Evolutionary conservation across 495 filamentous ascomycete genomes (phyloP).

Genomic region (Aspergillus cristatus): DNA sequence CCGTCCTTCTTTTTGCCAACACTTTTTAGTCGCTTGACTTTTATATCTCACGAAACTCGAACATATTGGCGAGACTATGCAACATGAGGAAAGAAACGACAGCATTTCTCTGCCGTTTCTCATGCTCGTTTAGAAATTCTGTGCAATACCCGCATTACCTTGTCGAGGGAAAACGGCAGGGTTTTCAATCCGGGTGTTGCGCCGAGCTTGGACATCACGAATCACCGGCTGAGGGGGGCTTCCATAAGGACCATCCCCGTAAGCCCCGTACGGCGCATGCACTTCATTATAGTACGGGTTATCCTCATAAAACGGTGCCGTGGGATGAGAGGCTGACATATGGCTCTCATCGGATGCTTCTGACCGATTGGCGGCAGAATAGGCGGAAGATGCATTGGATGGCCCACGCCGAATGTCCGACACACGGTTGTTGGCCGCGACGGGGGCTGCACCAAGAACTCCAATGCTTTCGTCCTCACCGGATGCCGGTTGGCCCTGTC

Average conservation of each 20-base stretch:
- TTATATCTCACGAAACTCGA: too few relatives aligned
- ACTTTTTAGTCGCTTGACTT: too few relatives aligned
- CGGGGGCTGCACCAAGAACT: slow-evolving; percentile 62
- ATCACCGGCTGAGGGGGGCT: slow-evolving; percentile 73
- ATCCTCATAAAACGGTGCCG: slow-evolving; percentile 40
- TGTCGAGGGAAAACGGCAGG: slow-evolving; percentile 78
- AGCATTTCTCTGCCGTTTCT: too few relatives aligned
- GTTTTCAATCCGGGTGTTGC: slow-evolving; percentile 92
- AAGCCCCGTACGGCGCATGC: slow-evolving; percentile 45
- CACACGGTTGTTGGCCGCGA: slow-evolving; percentile 51
- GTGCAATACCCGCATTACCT: slow-evolving; percentile 89
- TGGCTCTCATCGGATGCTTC: slow-evolving; percentile 73
- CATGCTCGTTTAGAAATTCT: slow-evolving; percentile 80
- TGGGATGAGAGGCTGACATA: slow-evolving; percentile 39
- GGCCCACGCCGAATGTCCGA: slow-evolving; percentile 76
- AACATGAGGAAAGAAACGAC: too few relatives aligned
- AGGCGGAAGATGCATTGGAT: slow-evolving; percentile 93
- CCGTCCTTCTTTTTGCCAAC: too few relatives aligned
- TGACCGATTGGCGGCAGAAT: slow-evolving; percentile 73
- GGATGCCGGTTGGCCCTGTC: slow-evolving; percentile 51
- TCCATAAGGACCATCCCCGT: slow-evolving; percentile 46
- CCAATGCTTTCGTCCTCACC: slow-evolving; percentile 66
- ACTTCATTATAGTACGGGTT: slow-evolving; percentile 48
- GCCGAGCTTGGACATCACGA: slow-evolving; percentile 80
- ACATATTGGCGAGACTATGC: too few relatives aligned